Conservation (phyloP, 2,329 filamentous ascomycete species). For the Ampelomyces quisqualis region DNA sequence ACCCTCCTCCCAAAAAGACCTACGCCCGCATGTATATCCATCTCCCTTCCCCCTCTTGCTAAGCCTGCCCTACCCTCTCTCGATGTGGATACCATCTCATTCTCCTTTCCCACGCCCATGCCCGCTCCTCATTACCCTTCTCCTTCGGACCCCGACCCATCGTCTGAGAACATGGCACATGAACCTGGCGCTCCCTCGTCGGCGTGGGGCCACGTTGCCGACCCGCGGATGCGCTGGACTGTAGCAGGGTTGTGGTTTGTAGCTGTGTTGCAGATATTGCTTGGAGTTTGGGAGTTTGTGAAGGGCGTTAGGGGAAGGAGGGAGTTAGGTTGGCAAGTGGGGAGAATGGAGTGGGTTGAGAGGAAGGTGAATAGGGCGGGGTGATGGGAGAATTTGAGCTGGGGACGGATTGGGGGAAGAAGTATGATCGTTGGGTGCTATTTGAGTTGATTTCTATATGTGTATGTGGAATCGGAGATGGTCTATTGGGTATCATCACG, state of each 20-base stretch:
- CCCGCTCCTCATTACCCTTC: too few species aligned
- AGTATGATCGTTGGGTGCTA: too few species aligned
- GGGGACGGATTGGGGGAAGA: neutral
- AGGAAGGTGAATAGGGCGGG: neutral
- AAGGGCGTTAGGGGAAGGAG: neutral
- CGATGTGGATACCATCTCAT: too few species aligned
- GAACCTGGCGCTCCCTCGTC: neutral
- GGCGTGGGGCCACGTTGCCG: neutral
- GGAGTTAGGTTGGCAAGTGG: neutral
- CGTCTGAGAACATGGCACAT: neutral
- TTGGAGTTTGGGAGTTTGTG: constrained; percentile 1
- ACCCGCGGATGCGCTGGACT: constrained; percentile 1
- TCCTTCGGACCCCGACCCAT: too few species aligned
- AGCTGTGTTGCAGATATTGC: neutral
- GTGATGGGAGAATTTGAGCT: neutral
- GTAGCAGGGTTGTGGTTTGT: neutral
- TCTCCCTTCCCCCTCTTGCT: too few species aligned
- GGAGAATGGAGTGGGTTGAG: neutral
- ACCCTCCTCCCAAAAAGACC: too few species aligned
- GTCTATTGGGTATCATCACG: constrained; percentile 28
- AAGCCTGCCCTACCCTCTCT: too few species aligned
- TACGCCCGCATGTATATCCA: too few species aligned
- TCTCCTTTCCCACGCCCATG: too few species aligned
- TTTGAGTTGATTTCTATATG: too few species aligned
- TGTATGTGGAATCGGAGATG: neutral